Percentiles rank a stretch among this genome's conserved stretches.
Conservation (phyloP, 2,329 filamentous ascomycete genomes). For the Neonectria neomacrospora region DNA sequence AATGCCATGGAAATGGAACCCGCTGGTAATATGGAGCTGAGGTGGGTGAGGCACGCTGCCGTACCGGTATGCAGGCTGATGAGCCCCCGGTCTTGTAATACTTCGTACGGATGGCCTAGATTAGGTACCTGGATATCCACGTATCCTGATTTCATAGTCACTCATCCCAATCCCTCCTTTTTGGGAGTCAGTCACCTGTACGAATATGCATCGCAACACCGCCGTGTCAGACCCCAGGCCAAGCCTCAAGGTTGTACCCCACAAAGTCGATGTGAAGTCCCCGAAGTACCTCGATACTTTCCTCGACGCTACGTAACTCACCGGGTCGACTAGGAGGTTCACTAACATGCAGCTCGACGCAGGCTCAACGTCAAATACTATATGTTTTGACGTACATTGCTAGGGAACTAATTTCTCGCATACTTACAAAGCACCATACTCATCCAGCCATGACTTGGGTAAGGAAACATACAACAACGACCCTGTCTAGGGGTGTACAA, state of each 20-base stretch:
- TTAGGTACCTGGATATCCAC: not conserved
- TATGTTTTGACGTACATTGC: conserved; percentile 15
- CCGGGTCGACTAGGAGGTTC: not conserved
- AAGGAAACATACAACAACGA: conserved; percentile 22
- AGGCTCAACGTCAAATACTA: conserved; percentile 3
- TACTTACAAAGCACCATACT: conserved; percentile 26
- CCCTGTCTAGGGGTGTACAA: conserved; percentile 5
- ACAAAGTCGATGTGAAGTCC: not conserved
- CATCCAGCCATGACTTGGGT: conserved; percentile 19
- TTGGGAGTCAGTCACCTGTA: not conserved
- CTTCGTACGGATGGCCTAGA: not conserved
- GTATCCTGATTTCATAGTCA: not conserved
- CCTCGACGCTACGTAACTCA: not conserved
- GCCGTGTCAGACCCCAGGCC: too few relatives aligned
- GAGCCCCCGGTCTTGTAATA: not conserved
- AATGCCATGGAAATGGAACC: not conserved
- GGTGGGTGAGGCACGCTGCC: not conserved
- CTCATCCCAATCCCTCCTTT: not conserved
- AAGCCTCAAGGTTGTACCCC: not conserved
- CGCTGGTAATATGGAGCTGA: not conserved
- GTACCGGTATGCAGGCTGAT: not conserved
- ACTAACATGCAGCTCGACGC: not conserved
- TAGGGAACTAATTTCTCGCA: conserved; percentile 20
- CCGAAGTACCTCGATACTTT: not conserved
- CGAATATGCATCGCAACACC: not conserved